Conservation (phyloP, 768 basidiomycete genomes). For the Mycena chlorophos region DNA sequence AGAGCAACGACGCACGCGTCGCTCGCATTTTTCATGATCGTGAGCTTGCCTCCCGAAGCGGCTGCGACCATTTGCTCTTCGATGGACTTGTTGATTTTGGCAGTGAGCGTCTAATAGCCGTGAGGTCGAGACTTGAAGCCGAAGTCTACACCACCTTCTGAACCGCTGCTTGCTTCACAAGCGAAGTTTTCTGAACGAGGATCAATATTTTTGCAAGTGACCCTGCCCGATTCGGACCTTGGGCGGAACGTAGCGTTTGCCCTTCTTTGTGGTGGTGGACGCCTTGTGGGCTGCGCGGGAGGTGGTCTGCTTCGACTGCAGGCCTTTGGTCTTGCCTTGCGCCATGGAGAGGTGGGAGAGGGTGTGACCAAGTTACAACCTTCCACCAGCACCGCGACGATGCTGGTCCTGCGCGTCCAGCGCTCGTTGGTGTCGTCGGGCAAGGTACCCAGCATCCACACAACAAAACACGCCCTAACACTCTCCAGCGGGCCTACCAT, state of each 20-base stretch:
- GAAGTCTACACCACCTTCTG: constrained; percentile 56
- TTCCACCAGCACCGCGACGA: constrained; percentile 28
- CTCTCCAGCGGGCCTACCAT: constrained; percentile 66
- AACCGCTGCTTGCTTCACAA: constrained; percentile 75
- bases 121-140: not conserved
- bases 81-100: constrained; percentile 90
- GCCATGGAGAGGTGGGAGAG: constrained; percentile 50
- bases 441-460: constrained; percentile 38
- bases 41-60: constrained; percentile 85
- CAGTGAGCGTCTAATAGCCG: constrained; percentile 64
- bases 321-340: constrained; percentile 85
- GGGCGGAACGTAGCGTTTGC: constrained; percentile 73
- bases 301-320: constrained; percentile 55
- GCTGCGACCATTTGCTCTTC: constrained; percentile 89
- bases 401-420: constrained; percentile 53
- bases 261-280: constrained; percentile 75
- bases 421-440: constrained; percentile 47
- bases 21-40: constrained; percentile 80
- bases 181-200: constrained; percentile 47
- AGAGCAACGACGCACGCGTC: constrained; percentile 39
- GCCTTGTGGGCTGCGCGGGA: constrained; percentile 64
- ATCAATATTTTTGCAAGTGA: not conserved
- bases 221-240: constrained; percentile 39
- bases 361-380: not conserved
- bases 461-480: not conserved